These are phyloP conservation scores for Leishmania tarentolae DNA, from an alignment of 208 protist species.

Conservation along the genomic window DNA sequence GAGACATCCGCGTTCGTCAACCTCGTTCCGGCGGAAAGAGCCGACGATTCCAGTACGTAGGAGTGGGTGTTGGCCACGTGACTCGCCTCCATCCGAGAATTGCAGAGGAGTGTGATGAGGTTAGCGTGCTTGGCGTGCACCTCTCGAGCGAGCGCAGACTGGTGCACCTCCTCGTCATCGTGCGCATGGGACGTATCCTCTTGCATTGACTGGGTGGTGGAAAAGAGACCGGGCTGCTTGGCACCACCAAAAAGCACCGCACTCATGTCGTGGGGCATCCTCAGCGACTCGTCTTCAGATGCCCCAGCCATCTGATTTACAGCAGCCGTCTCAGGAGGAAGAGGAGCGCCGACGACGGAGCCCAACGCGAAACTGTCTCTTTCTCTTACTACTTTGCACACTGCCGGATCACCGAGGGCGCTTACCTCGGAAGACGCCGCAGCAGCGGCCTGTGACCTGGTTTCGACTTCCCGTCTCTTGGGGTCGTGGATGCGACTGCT, in stretches of 20 bases:
- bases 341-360: not conserved
- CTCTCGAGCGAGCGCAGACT: not conserved
- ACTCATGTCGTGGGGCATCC: slow-evolving; percentile 17
- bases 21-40: too few relatives aligned
- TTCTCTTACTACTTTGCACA: too few relatives aligned
- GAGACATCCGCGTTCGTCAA: not conserved
- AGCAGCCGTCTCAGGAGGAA: not conserved
- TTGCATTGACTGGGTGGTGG: not conserved
- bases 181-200: not conserved
- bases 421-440: not conserved
- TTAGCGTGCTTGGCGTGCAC: slow-evolving; percentile 31
- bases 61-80: not conserved
- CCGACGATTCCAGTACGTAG: not conserved
- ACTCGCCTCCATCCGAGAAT: slow-evolving; percentile 24
- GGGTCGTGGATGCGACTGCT: not conserved
- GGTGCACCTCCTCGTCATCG: not conserved
- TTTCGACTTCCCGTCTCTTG: not conserved
- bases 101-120: slow-evolving; percentile 14
- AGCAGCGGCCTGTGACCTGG: not conserved
- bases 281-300: not conserved
- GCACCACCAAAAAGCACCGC: not conserved
- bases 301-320: not conserved
- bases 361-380: not conserved
- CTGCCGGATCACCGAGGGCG: too few relatives aligned
- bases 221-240: not conserved